These are phyloP conservation scores for Mycena vulgaris DNA, from an alignment of 768 basidiomycete genomes.

Conservation along the genomic window DNA sequence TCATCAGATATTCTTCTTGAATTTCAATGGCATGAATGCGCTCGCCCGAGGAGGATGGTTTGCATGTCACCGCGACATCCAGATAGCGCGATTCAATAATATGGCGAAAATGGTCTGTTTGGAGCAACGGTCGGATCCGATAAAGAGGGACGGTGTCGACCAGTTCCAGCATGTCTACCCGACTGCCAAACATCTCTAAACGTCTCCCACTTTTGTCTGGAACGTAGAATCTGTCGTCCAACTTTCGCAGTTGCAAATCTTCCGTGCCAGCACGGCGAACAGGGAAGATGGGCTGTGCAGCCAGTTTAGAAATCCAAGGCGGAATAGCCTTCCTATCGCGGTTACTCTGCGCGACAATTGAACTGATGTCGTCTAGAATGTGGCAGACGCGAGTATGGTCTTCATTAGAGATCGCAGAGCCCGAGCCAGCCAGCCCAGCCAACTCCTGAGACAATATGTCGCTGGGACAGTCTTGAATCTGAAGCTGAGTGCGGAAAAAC, in stretches of 20 bases:
- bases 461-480: conserved; percentile 4
- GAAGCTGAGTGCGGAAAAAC: conserved; percentile 13
- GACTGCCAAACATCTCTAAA: neutral
- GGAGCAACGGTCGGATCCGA: neutral
- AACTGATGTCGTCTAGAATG: neutral
- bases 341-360: neutral
- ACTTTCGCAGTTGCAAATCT: neutral
- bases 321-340: neutral
- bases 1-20: conserved; percentile 11
- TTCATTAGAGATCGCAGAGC: neutral
- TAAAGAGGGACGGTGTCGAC: neutral
- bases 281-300: conserved; percentile 14
- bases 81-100: neutral
- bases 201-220: conserved; percentile 34
- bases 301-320: conserved; percentile 7
- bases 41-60: neutral
- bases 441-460: conserved; percentile 21
- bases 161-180: conserved; percentile 12
- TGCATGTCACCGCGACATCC: neutral
- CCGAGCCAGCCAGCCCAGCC: neutral
- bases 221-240: conserved; percentile 38
- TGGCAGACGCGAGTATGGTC: conserved; percentile 4
- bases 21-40: neutral
- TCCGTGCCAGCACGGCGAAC: neutral
- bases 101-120: neutral